Percentiles rank a stretch among this genome's conserved stretches.
Conservation (phyloP, 306 rosid genomes). For the Arachis stenosperma region DNA sequence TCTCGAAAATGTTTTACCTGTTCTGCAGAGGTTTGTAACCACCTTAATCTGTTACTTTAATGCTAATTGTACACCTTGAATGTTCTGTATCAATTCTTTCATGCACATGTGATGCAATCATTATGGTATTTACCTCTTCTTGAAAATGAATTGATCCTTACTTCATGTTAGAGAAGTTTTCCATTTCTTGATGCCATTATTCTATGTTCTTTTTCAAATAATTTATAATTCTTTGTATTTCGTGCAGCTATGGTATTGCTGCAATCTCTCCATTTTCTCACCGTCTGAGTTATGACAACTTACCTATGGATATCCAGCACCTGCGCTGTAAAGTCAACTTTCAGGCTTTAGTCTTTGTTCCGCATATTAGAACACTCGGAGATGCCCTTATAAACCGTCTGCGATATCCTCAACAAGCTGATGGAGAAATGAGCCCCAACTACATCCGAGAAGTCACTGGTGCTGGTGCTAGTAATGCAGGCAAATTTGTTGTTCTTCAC, state of each 20-base stretch:
- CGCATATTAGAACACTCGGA: conserved; percentile 82
- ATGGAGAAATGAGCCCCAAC: conserved; percentile 46
- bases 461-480: conserved; percentile 42
- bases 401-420: conserved; percentile 55
- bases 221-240: conserved; percentile 33
- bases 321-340: conserved; percentile 96
- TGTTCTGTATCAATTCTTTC: neutral
- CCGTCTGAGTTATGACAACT: conserved; percentile 86
- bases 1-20: conserved; percentile 82
- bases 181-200: conserved; percentile 13
- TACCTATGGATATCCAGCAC: conserved; percentile 86
- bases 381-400: conserved; percentile 84
- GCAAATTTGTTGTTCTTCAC: conserved; percentile 88
- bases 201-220: conserved; percentile 5
- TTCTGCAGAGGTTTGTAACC: conserved; percentile 78
- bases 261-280: conserved; percentile 97
- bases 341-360: conserved; percentile 87
- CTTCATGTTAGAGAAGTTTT: neutral
- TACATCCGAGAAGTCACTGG: conserved; percentile 57
- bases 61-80: conserved; percentile 30
- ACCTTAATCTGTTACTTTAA: conserved; percentile 42
- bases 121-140: neutral
- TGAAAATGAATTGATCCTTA: neutral
- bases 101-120: neutral
- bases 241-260: conserved; percentile 83